Evolutionary conservation across 768 basidiomycete genomes (phyloP).

Genomic region (Hemileccinum impolitum): DNA sequence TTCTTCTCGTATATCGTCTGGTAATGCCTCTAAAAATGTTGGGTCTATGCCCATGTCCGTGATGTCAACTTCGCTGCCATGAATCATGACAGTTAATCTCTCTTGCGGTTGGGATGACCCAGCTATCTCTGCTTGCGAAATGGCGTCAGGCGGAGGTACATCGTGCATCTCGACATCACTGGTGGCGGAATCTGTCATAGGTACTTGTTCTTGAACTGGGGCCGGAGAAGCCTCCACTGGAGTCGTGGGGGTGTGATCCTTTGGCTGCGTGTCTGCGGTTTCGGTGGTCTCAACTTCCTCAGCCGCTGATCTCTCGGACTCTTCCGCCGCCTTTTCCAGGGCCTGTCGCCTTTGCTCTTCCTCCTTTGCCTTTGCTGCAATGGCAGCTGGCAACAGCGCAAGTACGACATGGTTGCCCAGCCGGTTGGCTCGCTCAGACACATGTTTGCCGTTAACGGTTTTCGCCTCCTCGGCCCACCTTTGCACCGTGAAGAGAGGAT

Average conservation of each 20-base stretch:
- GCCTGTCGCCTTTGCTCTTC: constrained; percentile 38
- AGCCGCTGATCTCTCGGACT: constrained; percentile 32
- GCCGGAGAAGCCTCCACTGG: constrained; percentile 6
- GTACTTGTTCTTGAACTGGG: constrained; percentile 14
- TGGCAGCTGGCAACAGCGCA: constrained; percentile 75
- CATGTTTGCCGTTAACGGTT: constrained; percentile 73
- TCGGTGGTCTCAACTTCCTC: constrained; percentile 35
- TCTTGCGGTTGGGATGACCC: constrained; percentile 42
- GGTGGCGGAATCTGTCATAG: constrained; percentile 31
- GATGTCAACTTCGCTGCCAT: constrained; percentile 92
- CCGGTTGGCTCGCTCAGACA: constrained; percentile 61
- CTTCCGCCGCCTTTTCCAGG: constrained; percentile 55
- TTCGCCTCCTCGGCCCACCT: constrained; percentile 90
- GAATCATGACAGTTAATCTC: constrained; percentile 85
- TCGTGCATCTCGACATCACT: constrained; percentile 55
- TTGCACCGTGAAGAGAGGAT: constrained; percentile 77
- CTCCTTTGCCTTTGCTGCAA: constrained; percentile 50
- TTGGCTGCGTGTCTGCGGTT: constrained; percentile 11
- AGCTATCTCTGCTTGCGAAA: constrained; percentile 15
- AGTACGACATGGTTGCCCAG: constrained; percentile 70
- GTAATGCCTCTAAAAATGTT: constrained; percentile 94
- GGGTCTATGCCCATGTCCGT: constrained; percentile 99
- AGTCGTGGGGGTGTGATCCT: constrained; percentile 14
- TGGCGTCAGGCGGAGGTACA: constrained; percentile 19
- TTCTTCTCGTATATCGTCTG: constrained; percentile 98